phyloP scores from a whole-genome alignment of 1,284 basidiomycete genomes.

The Heterobasidion irregulare region DNA sequence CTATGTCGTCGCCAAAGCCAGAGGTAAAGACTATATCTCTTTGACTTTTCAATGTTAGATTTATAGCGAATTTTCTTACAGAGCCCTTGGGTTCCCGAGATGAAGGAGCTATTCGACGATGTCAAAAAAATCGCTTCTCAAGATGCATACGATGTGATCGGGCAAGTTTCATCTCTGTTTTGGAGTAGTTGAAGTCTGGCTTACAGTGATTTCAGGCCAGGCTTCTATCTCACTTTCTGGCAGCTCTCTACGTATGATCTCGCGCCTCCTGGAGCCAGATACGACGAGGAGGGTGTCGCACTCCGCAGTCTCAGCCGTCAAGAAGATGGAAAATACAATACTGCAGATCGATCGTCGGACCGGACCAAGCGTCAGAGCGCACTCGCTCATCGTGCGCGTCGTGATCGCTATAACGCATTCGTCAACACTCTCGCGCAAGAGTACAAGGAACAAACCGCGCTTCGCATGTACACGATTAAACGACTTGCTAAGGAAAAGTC shows the following conservation, averaged over 20 bases:
- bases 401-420: conserved; percentile 54
- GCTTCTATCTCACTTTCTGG: conserved; percentile 94
- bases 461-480: conserved; percentile 66
- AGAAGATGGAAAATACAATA: conserved; percentile 49
- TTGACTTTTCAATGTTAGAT: not conserved
- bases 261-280: conserved; percentile 57
- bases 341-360: conserved; percentile 60
- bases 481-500: conserved; percentile 76
- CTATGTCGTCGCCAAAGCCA: conserved; percentile 9
- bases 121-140: conserved; percentile 60
- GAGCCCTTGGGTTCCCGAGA: conserved; percentile 72
- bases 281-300: conserved; percentile 60
- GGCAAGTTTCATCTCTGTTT: conserved; percentile 38
- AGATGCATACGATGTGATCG: conserved; percentile 56
- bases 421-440: conserved; percentile 53
- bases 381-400: conserved; percentile 44
- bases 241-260: conserved; percentile 88
- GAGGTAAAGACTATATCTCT: conserved; percentile 11
- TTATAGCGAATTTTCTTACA: conserved; percentile 17
- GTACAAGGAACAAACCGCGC: conserved; percentile 68
- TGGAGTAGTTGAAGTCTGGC: conserved; percentile 2
- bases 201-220: conserved; percentile 45
- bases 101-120: conserved; percentile 62
- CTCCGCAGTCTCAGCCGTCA: conserved; percentile 50
- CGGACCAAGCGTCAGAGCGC: conserved; percentile 46